Evolutionary conservation across 1,139 yeast genomes (phyloP).

Genomic region (Groenewaldozyma auringiensis): DNA sequence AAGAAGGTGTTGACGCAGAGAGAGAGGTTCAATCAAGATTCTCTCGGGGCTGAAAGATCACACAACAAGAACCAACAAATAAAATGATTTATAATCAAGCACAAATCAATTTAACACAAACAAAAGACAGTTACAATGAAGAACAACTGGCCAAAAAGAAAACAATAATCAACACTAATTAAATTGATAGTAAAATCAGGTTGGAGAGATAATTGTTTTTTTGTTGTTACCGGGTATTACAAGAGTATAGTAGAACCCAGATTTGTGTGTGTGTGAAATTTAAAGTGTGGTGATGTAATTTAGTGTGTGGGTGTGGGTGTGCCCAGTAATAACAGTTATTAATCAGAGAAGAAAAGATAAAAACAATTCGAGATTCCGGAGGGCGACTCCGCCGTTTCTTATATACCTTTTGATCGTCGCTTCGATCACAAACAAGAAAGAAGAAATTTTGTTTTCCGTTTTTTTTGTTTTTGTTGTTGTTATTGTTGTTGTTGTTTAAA

Average conservation of each 20-base stretch:
- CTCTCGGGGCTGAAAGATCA: not conserved
- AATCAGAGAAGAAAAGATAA: not conserved
- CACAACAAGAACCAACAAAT: not conserved
- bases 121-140: not conserved
- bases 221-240: too few relatives aligned
- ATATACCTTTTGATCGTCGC: not conserved
- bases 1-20: not conserved
- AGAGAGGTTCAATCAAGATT: not conserved
- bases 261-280: too few relatives aligned
- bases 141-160: not conserved
- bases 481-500: too few relatives aligned
- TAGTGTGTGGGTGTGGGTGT: too few relatives aligned
- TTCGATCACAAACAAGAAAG: not conserved
- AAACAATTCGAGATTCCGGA: not conserved
- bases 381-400: conserved; percentile 4
- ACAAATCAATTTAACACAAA: not conserved
- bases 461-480: too few relatives aligned
- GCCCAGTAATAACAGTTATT: too few relatives aligned
- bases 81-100: not conserved
- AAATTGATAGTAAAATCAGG: too few relatives aligned
- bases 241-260: too few relatives aligned
- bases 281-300: too few relatives aligned
- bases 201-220: too few relatives aligned
- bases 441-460: conserved; percentile 5
- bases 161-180: not conserved